phyloP scores from a whole-genome alignment of 2,329 filamentous ascomycete genomes.

The Conoideocrella luteorostrata region DNA sequence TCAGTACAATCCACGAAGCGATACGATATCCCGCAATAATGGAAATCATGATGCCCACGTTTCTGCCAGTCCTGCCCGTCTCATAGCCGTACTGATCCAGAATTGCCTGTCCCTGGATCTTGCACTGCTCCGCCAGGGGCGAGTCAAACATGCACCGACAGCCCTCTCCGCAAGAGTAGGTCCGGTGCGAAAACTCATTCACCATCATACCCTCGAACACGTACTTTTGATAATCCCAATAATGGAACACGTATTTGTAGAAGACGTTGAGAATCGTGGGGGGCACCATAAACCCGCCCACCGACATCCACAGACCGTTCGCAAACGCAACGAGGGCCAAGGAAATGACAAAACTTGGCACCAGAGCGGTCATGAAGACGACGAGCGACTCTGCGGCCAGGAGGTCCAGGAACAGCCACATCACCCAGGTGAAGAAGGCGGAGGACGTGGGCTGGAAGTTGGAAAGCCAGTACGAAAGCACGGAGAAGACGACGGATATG shows the following conservation, averaged over 20 bases:
- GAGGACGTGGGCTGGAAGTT: constrained; percentile 61
- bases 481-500: constrained; percentile 68
- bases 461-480: constrained; percentile 72
- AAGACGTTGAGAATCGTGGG: constrained; percentile 70
- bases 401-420: constrained; percentile 82
- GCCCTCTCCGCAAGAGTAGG: constrained; percentile 40
- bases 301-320: constrained; percentile 86
- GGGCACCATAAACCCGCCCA: constrained; percentile 74
- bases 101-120: constrained; percentile 65
- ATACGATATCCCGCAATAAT: constrained; percentile 57
- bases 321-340: constrained; percentile 77
- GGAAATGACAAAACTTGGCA: constrained; percentile 73
- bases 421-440: constrained; percentile 70
- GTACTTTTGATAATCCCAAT: constrained; percentile 81
- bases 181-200: constrained; percentile 67
- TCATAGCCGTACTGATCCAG: constrained; percentile 64
- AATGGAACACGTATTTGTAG: constrained; percentile 82
- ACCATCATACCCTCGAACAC: constrained; percentile 94
- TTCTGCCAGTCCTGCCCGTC: constrained; percentile 63
- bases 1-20: constrained; percentile 58
- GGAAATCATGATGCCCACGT: constrained; percentile 70
- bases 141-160: constrained; percentile 69
- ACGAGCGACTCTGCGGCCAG: constrained; percentile 77
- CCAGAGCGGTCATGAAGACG: constrained; percentile 64
- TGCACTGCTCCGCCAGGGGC: constrained; percentile 47